Evolutionary conservation across 2,329 filamentous ascomycete species (phyloP), one percentile per base, ranked within the genome.

Genomic region (Dactylellina parvicollis): DNA sequence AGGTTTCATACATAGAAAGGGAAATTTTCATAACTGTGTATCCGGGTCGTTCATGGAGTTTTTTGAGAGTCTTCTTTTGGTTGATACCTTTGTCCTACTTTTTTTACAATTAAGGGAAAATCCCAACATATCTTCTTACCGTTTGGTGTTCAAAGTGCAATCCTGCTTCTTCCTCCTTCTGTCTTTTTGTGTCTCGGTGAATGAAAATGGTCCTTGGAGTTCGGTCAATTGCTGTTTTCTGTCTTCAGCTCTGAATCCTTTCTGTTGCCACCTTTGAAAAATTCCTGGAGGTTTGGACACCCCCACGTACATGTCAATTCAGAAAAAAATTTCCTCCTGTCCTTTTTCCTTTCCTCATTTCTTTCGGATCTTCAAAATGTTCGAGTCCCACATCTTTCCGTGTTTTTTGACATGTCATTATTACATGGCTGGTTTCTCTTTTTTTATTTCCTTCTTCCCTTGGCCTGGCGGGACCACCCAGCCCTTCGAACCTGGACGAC

Each of bases 61-160:
- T 56, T 50, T n/a, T n/a, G n/a, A n/a, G 57, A 50, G 44, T 52
- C 24, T 30, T 44, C 42, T 67, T n/a, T n/a, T n/a, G n/a, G n/a
- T n/a, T 71, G 66, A 71, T 71, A 64, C 66, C 66, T 71, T 40
- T 64, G 47, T 56, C 10, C 34, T 54, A 69, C 47, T 38, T 60
- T 60, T 44, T 22, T 36, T 54, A 52, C 44, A 50, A 60, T 44
- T 3, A 57, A 55, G 20, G 30, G 30, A 55, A 55, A 55, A 9
- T 22, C 24, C 55, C 55, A 14, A 32, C 10, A 44, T 44, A 20
- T 59, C 16, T 47, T 57, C 22, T 57, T 46, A 59, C 38, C 38
- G 34, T 14, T 9, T 24, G 42, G 55, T 32, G 38, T 59, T 47
- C 26, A 16, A 18, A 9, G 36, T 57, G 38, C 49, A n/a, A 38